Conservation (phyloP, 257 asterid species). For the Penstemon barbatus region DNA sequence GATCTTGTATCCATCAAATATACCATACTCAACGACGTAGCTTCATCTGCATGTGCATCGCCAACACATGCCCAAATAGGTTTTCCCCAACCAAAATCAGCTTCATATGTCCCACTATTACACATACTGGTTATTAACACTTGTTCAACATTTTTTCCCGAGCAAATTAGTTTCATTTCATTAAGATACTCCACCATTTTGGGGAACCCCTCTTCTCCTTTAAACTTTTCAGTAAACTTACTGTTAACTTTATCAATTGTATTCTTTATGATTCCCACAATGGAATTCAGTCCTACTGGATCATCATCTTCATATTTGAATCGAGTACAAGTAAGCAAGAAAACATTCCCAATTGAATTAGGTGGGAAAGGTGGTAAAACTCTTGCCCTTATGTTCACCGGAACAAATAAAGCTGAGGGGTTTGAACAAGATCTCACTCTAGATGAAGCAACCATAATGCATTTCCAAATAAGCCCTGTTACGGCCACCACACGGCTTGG, state of each 20-base stretch:
- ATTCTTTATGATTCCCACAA: background rate
- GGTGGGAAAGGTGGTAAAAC: slow-evolving; percentile 9
- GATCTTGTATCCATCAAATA: background rate
- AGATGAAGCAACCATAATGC: slow-evolving; percentile 10
- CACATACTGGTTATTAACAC: background rate
- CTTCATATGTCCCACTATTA: background rate
- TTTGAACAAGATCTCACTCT: background rate
- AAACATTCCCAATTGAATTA: slow-evolving; percentile 3
- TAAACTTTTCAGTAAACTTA: background rate
- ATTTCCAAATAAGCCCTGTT: slow-evolving; percentile 12
- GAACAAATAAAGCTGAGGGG: background rate
- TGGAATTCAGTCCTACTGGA: background rate
- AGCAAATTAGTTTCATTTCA: background rate
- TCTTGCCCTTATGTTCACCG: background rate
- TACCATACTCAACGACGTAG: background rate
- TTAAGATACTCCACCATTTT: background rate
- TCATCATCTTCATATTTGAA: background rate
- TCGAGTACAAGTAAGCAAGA: background rate
- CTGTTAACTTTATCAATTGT: background rate
- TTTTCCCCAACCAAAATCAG: slow-evolving; percentile 8
- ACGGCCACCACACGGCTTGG: slow-evolving; percentile 9
- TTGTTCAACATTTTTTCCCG: background rate
- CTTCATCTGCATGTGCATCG: no score
- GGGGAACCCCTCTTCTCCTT: background rate
- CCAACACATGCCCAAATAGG: background rate